Percentiles rank a stretch among this genome's conserved stretches.
phyloP scores from a whole-genome alignment of 805 yeast genomes.

The Kodamaea hsintzibuensis region DNA sequence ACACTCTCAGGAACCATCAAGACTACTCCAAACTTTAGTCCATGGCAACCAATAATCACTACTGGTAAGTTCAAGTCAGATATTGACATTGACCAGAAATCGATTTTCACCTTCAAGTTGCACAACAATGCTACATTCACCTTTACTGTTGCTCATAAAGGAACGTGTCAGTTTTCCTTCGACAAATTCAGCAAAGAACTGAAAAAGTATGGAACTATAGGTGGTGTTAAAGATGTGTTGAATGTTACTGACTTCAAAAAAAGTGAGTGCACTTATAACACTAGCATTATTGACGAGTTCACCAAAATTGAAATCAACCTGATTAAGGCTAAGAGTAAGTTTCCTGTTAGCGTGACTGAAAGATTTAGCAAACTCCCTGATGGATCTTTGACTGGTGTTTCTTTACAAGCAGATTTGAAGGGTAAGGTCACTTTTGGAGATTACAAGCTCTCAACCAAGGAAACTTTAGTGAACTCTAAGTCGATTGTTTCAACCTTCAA shows the following conservation, averaged over 20 bases:
- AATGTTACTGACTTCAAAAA: slow-evolving; percentile 3
- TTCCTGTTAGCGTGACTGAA: slow-evolving; percentile 2
- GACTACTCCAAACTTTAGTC: slow-evolving; percentile 23
- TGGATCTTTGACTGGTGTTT: background rate
- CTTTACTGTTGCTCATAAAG: slow-evolving; percentile 15
- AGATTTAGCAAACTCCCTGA: background rate
- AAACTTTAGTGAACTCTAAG: slow-evolving; percentile 6
- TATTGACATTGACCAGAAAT: slow-evolving; percentile 15
- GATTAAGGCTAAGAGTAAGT: slow-evolving; percentile 6
- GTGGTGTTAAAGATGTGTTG: background rate
- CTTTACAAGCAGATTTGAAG: slow-evolving; percentile 3
- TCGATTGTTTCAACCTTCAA: slow-evolving; percentile 12
- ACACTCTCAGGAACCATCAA: slow-evolving; percentile 22
- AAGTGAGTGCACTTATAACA: slow-evolving; percentile 6
- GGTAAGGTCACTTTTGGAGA: slow-evolving; percentile 2
- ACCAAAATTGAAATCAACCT: slow-evolving; percentile 4
- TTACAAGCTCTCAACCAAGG: background rate
- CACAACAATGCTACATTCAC: slow-evolving; percentile 19
- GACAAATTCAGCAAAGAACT: background rate
- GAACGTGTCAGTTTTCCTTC: background rate
- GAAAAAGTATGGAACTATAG: background rate
- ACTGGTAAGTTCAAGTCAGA: slow-evolving; percentile 22
- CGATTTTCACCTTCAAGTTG: slow-evolving; percentile 27
- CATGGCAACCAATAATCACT: slow-evolving; percentile 18
- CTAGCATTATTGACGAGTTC: slow-evolving; percentile 5